Conservation (phyloP, 495 filamentous ascomycete genomes). For the Clohesyomyces aquaticus region DNA sequence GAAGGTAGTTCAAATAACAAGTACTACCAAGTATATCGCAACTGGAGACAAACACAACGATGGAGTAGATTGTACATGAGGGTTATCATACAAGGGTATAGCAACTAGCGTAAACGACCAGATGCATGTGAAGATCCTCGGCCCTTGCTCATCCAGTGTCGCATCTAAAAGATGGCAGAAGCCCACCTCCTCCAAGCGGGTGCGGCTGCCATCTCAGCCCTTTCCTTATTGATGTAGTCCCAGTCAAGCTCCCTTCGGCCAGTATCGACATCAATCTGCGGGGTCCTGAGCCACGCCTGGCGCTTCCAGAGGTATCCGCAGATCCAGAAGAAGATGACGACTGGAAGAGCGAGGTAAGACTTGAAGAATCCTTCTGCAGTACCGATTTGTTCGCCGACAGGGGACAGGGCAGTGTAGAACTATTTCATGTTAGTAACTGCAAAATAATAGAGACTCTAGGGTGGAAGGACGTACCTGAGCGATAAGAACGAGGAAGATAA, state of each 20-base stretch:
- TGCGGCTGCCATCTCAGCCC: constrained; percentile 50
- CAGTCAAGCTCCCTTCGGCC: constrained; percentile 63
- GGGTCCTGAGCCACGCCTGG: constrained; percentile 56
- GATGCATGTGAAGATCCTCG: too few species aligned
- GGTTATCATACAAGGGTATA: too few species aligned
- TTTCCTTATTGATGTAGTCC: constrained; percentile 57
- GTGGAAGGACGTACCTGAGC: constrained; percentile 54
- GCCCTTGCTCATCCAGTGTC: too few species aligned
- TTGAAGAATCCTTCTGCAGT: constrained; percentile 64
- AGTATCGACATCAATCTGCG: constrained; percentile 66
- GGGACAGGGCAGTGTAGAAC: constrained; percentile 58
- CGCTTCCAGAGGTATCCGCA: constrained; percentile 65
- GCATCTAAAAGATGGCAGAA: constrained; percentile 54
- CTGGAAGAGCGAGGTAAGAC: constrained; percentile 61
- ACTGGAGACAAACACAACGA: too few species aligned
- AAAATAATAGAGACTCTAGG: not conserved
- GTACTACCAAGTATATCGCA: too few species aligned
- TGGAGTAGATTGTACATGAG: too few species aligned
- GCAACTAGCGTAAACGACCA: too few species aligned
- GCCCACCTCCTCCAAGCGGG: constrained; percentile 57
- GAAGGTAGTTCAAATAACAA: too few species aligned
- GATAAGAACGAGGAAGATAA: constrained; percentile 64
- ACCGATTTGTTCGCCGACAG: constrained; percentile 50
- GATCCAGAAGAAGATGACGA: constrained; percentile 61
- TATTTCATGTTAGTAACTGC: constrained; percentile 31